Evolutionary conservation across 176 grass and related monocot species (phyloP).

Genomic region (Oryza coarctata): DNA sequence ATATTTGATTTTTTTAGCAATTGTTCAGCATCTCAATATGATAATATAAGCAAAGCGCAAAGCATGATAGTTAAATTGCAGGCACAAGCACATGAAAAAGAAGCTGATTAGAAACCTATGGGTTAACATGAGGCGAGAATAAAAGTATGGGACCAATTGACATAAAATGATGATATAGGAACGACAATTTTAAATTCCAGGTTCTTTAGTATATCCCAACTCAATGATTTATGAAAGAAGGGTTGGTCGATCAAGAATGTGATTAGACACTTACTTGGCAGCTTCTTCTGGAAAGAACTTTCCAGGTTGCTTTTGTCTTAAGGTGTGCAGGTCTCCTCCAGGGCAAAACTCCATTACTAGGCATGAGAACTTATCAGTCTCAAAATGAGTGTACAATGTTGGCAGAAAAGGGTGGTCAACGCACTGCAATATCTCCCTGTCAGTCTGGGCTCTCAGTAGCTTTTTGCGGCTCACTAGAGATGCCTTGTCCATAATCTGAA

Average conservation of each 20-base stretch:
- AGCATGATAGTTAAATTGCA: too few species aligned
- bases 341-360: conserved; percentile 93
- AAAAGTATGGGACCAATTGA: neutral
- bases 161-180: neutral
- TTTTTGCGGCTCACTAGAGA: conserved; percentile 66
- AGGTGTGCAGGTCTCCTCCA: conserved; percentile 76
- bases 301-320: conserved; percentile 73
- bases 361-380: conserved; percentile 83
- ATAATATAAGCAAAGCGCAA: neutral
- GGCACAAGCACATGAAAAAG: neutral
- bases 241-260: neutral
- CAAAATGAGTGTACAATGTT: conserved; percentile 79
- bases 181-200: neutral
- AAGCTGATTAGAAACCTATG: conserved; percentile 5
- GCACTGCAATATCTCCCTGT: conserved; percentile 78
- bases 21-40: neutral
- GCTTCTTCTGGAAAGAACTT: conserved; percentile 70
- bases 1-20: neutral
- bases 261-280: conserved; percentile 56
- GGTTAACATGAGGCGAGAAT: neutral
- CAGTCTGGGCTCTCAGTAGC: conserved; percentile 65
- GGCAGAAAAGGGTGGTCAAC: conserved; percentile 81
- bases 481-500: conserved; percentile 80
- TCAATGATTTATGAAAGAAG: conserved; percentile 29
- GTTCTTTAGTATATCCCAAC: neutral